Evolutionary conservation across 2,329 filamentous ascomycete species (phyloP).

Genomic region (Fusarium chaquense): DNA sequence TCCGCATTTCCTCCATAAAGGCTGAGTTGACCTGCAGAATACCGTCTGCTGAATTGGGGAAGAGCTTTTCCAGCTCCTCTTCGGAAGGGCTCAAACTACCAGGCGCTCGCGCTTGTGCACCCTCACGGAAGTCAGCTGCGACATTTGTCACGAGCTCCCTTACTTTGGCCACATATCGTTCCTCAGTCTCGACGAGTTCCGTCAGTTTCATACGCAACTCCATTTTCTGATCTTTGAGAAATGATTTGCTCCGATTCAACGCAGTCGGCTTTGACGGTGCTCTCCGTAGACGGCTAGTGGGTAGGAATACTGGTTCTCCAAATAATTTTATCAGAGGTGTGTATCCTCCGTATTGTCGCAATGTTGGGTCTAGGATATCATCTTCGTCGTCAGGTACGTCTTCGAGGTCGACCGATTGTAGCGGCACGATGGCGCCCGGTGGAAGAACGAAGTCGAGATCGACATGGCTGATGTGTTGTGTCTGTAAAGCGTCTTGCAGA

Average conservation of each 20-base stretch:
- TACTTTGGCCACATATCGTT: constrained; percentile 90
- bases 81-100: constrained; percentile 78
- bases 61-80: constrained; percentile 79
- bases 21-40: constrained; percentile 85
- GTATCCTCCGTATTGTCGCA: constrained; percentile 81
- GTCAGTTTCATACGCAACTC: constrained; percentile 88
- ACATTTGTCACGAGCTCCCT: constrained; percentile 85
- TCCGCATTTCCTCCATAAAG: constrained; percentile 82
- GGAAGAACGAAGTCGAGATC: constrained; percentile 91
- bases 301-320: constrained; percentile 86
- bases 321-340: constrained; percentile 81
- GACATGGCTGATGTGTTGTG: constrained; percentile 85
- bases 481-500: constrained; percentile 80
- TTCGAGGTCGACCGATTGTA: constrained; percentile 69
- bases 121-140: constrained; percentile 81
- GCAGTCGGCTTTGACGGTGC: constrained; percentile 89
- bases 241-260: constrained; percentile 80
- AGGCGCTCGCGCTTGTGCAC: constrained; percentile 68
- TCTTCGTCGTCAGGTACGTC: constrained; percentile 72
- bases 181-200: constrained; percentile 92
- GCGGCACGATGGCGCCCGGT: constrained; percentile 77
- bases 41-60: constrained; percentile 81
- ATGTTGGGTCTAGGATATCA: constrained; percentile 71
- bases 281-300: constrained; percentile 84
- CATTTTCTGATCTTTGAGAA: constrained; percentile 84